Evolutionary conservation across 139 green algal species (phyloP).

Genomic region (Asterochloris erici): DNA sequence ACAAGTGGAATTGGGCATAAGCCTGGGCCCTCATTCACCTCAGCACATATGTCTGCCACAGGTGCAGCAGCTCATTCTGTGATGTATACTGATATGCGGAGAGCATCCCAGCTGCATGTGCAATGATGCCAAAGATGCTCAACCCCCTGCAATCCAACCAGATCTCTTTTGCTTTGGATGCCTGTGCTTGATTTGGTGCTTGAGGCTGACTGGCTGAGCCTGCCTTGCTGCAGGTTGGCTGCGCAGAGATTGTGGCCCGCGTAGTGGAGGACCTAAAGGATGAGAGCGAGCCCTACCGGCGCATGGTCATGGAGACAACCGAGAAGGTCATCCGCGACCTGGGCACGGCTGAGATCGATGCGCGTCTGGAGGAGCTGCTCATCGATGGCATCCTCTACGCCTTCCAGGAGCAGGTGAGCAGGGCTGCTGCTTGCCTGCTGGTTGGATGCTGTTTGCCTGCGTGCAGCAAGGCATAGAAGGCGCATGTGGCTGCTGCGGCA

Average conservation of each 20-base stretch:
- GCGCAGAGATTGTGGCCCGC: slow-evolving; percentile 84
- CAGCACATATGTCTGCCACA: too few relatives aligned
- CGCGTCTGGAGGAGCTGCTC: slow-evolving; percentile 94
- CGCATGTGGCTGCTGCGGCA: not conserved
- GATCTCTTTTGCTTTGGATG: too few relatives aligned
- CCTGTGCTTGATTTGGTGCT: too few relatives aligned
- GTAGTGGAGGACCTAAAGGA: slow-evolving; percentile 99
- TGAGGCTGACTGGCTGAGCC: too few relatives aligned
- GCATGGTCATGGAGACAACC: slow-evolving; percentile 98
- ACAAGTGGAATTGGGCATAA: too few relatives aligned
- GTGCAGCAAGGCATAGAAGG: not conserved
- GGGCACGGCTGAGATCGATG: slow-evolving; percentile 91
- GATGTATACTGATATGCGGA: too few relatives aligned
- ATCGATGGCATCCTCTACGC: slow-evolving; percentile 98
- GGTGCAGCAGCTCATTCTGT: too few relatives aligned
- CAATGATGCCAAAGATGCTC: too few relatives aligned
- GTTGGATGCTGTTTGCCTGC: not conserved
- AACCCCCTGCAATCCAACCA: too few relatives aligned
- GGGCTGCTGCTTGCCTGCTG: not conserved
- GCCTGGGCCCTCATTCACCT: too few relatives aligned
- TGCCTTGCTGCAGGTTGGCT: slow-evolving; percentile 63
- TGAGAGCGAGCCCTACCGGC: slow-evolving; percentile 95
- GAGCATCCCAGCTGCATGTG: too few relatives aligned
- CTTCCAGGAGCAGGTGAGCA: slow-evolving; percentile 93
- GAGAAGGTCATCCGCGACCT: slow-evolving; percentile 87